Evolutionary conservation across 805 yeast genomes (phyloP).

Genomic region (Ogataea siamensis): DNA sequence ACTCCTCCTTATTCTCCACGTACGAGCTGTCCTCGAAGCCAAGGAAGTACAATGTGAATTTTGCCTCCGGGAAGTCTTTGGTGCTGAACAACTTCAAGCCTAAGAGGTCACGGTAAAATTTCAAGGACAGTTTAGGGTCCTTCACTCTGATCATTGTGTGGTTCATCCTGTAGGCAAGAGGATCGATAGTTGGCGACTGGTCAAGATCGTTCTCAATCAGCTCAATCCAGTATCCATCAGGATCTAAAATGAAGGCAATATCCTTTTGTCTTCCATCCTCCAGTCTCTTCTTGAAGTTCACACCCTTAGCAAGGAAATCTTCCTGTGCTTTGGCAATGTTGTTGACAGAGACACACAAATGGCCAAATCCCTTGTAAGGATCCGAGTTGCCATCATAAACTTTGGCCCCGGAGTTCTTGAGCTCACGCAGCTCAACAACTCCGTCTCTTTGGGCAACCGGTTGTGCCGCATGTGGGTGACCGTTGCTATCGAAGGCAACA

Average conservation of each 20-base stretch:
- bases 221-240: constrained; percentile 97
- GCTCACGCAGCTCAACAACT: constrained; percentile 75
- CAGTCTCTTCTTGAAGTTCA: constrained; percentile 75
- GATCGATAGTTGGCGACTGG: constrained; percentile 41
- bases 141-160: constrained; percentile 92
- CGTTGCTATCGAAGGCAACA: constrained; percentile 53
- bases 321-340: constrained; percentile 65
- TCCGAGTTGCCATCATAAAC: constrained; percentile 81
- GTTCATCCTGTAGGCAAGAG: constrained; percentile 56
- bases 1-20: constrained; percentile 41
- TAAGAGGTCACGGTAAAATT: constrained; percentile 73
- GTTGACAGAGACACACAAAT: constrained; percentile 83
- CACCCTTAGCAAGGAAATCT: constrained; percentile 58
- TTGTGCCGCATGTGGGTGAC: constrained; percentile 37
- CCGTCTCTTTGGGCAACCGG: constrained; percentile 52
- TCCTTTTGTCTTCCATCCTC: constrained; percentile 89
- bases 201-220: constrained; percentile 57
- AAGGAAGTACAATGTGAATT: constrained; percentile 83
- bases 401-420: constrained; percentile 62
- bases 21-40: constrained; percentile 59
- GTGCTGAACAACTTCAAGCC: constrained; percentile 75
- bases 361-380: constrained; percentile 91
- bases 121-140: constrained; percentile 73
- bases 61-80: constrained; percentile 59
- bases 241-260: constrained; percentile 93